Evolutionary conservation across 164 flowering plant species (phyloP).

Genomic region (Tetracentron sinense): DNA sequence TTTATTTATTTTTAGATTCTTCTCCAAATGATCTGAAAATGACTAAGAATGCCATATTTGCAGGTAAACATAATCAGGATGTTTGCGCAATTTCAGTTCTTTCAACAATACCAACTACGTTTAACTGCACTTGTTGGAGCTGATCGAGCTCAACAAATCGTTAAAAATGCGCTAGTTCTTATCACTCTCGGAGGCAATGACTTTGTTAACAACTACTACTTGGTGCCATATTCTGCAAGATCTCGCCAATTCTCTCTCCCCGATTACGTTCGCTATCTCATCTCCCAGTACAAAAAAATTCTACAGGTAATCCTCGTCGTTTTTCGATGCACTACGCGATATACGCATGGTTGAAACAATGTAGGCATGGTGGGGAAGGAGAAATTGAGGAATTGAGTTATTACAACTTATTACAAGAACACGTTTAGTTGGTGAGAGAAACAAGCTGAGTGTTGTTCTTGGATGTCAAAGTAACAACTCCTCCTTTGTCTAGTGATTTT

Average conservation of each 20-base stretch:
- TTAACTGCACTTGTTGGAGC: slow-evolving; percentile 39
- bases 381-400: no score
- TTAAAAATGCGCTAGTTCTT: slow-evolving; percentile 50
- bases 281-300: slow-evolving; percentile 52
- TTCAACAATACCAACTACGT: slow-evolving; percentile 50
- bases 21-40: no score
- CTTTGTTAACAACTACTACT: slow-evolving; percentile 76
- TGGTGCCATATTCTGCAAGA: slow-evolving; percentile 47
- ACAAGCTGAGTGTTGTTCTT: no score
- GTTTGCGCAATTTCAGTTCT: slow-evolving; percentile 36
- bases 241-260: slow-evolving; percentile 54
- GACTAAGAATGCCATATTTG: not conserved
- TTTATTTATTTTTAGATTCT: no score
- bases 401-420: no score
- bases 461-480: no score
- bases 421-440: no score
- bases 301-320: slow-evolving; percentile 35
- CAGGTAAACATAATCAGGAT: slow-evolving; percentile 65
- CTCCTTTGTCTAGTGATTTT: no score
- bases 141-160: slow-evolving; percentile 28
- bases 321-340: not conserved
- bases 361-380: no score
- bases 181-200: slow-evolving; percentile 76
- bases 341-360: not conserved
- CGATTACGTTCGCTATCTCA: slow-evolving; percentile 36